These are phyloP conservation scores for Aspergillus spinulosporus DNA, from an alignment of 2,329 filamentous ascomycete genomes.

Conservation along the genomic window DNA sequence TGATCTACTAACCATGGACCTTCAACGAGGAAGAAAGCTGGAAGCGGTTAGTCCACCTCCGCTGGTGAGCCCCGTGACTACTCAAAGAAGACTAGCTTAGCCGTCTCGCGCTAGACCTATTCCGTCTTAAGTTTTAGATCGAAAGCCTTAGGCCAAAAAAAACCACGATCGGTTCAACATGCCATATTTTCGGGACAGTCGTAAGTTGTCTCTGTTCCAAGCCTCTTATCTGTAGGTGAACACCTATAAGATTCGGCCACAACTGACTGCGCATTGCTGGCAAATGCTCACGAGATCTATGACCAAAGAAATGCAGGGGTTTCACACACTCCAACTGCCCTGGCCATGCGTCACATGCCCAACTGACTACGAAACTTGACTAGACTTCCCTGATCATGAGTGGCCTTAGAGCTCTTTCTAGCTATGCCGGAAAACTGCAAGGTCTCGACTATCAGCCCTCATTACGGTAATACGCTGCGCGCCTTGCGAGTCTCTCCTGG, in stretches of 20 bases:
- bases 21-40: too few relatives aligned
- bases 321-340: background rate
- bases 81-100: too few relatives aligned
- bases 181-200: background rate
- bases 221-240: background rate
- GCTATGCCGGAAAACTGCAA: background rate
- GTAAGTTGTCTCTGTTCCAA: background rate
- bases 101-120: too few relatives aligned
- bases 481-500: background rate
- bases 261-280: constrained; percentile 2
- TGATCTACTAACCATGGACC: too few relatives aligned
- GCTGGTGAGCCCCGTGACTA: too few relatives aligned
- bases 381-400: background rate
- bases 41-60: too few relatives aligned
- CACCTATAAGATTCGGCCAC: constrained; percentile 10
- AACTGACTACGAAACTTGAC: background rate
- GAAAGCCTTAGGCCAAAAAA: background rate
- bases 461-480: constrained; percentile 4
- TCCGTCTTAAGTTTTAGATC: too few relatives aligned
- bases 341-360: background rate
- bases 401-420: background rate
- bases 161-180: background rate
- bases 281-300: constrained; percentile 2
- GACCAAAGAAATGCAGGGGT: background rate
- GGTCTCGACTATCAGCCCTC: background rate